Conservation (phyloP, 202 grass and related monocot species). For the Schoenoplectus triqueter region DNA sequence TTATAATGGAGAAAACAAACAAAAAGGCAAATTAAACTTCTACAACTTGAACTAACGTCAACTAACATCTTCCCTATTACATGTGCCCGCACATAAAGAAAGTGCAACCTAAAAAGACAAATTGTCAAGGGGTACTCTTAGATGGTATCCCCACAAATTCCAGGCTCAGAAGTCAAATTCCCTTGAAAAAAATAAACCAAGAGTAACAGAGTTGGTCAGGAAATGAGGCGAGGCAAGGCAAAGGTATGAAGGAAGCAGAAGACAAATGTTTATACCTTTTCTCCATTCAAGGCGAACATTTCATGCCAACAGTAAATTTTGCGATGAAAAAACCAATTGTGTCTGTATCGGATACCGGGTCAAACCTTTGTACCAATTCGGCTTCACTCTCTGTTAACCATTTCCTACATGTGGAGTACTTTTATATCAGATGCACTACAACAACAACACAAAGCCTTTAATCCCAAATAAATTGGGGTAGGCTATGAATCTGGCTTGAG, state of each 20-base stretch:
- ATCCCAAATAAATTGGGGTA: background rate
- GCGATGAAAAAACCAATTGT: constrained; percentile 98
- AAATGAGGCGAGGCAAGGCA: background rate
- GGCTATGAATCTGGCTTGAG: background rate
- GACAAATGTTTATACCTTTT: background rate
- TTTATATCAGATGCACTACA: background rate
- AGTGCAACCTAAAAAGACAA: background rate
- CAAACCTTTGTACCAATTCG: constrained; percentile 88
- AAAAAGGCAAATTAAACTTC: background rate
- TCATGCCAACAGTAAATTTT: constrained; percentile 66
- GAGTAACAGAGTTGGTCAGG: background rate
- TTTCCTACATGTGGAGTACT: constrained; percentile 45
- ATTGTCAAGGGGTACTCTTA: background rate
- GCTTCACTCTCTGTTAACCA: constrained; percentile 82
- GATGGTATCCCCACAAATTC: background rate
- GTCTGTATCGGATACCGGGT: constrained; percentile 71
- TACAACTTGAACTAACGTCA: background rate
- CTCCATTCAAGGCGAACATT: constrained; percentile 35
- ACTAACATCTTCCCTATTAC: background rate
- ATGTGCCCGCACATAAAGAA: background rate
- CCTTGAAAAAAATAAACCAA: background rate
- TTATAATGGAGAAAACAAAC: background rate
- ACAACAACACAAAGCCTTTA: too few relatives aligned
- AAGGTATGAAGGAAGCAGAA: background rate
- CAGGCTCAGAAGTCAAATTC: background rate